phyloP scores from a whole-genome alignment of 2,329 filamentous ascomycete genomes.

The Trichoderma citrinoviride region DNA sequence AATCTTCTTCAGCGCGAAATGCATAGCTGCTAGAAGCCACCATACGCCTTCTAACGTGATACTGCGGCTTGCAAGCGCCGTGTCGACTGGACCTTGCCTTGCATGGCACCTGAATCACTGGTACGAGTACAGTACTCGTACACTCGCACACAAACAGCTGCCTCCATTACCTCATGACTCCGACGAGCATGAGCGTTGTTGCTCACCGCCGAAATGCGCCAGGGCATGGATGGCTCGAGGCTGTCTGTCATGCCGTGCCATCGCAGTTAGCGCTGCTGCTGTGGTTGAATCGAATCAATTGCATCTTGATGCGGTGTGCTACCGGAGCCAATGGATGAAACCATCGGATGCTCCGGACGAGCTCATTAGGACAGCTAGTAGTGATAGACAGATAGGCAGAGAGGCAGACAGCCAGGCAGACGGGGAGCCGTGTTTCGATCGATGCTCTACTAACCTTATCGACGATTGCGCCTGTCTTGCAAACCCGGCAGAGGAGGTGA shows the following conservation, averaged over 20 bases:
- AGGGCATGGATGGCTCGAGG: constrained; percentile 1
- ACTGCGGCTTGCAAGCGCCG: neutral
- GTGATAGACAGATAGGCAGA: too few species aligned
- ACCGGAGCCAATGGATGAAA: neutral
- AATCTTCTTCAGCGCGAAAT: neutral
- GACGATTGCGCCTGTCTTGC: neutral
- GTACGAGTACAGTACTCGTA: too few species aligned
- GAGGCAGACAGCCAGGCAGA: neutral
- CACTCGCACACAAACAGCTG: too few species aligned
- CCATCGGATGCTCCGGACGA: constrained; percentile 14
- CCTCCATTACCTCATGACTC: too few species aligned
- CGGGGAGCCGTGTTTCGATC: neutral
- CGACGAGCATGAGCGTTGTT: too few species aligned
- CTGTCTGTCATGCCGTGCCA: constrained; percentile 14
- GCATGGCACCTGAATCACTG: neutral
- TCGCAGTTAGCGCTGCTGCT: neutral
- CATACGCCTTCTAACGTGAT: neutral
- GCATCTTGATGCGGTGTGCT: constrained; percentile 4
- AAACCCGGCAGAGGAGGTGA: neutral
- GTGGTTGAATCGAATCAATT: neutral
- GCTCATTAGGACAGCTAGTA: neutral
- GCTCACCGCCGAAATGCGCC: constrained; percentile 1
- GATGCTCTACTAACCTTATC: neutral
- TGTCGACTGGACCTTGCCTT: neutral
- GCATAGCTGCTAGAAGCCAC: neutral